Conservation (phyloP, 2,329 filamentous ascomycete species). For the Calonectria leucothoes region DNA sequence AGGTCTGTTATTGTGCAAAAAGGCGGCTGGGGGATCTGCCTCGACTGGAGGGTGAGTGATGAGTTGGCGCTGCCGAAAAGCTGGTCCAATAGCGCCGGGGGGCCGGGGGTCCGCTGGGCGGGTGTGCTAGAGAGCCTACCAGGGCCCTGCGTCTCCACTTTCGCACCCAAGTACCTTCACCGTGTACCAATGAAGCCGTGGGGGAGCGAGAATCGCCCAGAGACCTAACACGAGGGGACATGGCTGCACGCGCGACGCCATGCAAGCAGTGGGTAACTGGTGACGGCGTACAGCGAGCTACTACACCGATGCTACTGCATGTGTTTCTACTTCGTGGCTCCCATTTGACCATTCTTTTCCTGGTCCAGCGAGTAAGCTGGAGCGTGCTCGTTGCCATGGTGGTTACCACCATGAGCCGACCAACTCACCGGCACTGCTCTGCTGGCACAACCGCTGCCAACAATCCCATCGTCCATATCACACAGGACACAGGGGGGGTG, state of each 20-base stretch:
- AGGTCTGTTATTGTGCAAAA: conserved; percentile 49
- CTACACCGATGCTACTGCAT: conserved; percentile 11
- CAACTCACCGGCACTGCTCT: conserved; percentile 14
- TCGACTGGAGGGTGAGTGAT: conserved; percentile 42
- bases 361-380: conserved; percentile 10
- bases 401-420: conserved; percentile 15
- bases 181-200: conserved; percentile 15
- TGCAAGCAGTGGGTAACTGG: conserved; percentile 15
- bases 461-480: conserved; percentile 4
- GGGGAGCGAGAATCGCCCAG: conserved; percentile 2
- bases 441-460: conserved; percentile 18
- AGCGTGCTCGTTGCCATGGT: conserved; percentile 19
- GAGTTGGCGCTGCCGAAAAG: conserved; percentile 53
- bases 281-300: not conserved
- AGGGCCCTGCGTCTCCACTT: not conserved
- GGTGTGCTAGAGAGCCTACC: conserved; percentile 32
- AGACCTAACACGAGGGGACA: conserved; percentile 14
- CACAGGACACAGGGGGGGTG: too few relatives aligned
- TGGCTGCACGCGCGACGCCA: conserved; percentile 11
- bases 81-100: conserved; percentile 49
- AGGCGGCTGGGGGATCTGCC: conserved; percentile 27
- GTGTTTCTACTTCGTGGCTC: conserved; percentile 1
- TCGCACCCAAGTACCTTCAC: not conserved
- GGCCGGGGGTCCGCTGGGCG: conserved; percentile 40
- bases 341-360: not conserved